Base-by-base conservation (phyloP, 1,284 basidiomycete genomes). In the Ceratobasidium sp. region DNA sequence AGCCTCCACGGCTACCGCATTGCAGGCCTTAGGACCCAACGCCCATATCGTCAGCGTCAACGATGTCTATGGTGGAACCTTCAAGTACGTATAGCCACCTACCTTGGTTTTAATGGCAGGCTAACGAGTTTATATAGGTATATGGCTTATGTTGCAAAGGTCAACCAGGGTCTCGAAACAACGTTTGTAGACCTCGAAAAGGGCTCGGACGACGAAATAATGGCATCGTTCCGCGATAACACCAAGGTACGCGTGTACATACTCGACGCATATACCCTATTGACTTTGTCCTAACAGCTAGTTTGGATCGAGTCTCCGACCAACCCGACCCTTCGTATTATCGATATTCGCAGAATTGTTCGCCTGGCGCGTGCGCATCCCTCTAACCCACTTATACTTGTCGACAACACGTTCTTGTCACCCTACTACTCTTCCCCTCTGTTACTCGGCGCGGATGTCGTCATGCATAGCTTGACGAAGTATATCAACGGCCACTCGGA, bases 251-350 rank as follows among this genome's bases (percentile, higher is more conserved):
- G 37, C 15, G 60, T 26, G 13, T 51, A 61, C 39, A 26, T 45
- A 35, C n/a, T 20, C 28, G 56, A 66, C 76, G 2, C 56, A 20
- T 58, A n/a, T 53, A 68, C 42, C 2, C 31, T n/a, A 53, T 33
- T 74, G 31, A 77, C 1, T 11, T 61, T 77, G 10, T 37, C 61
- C 23, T n/a, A 11, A 2, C 80, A 97, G 93, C 87, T 99, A n/a
- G 90, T 99, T 77, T 99, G 96, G 96, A 91, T 98, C 82, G 97
- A 99, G 85, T 89, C 94, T 0, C 97, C 97, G 0, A 98, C 96
- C 17, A 99, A 99, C 85, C 97, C 97, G 0, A 95, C 95, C 0
- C 90, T 99, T 13, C 90, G 92, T n/a, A 85, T 98, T 45, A 90
- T 97, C 77, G 91, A 95, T 82, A 91, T 97, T 81, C 82, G 87